Evolutionary conservation across 352 stramenopile species (phyloP), one percentile per base, ranked within the genome.

Genomic region (Thalassiosira hispida): DNA sequence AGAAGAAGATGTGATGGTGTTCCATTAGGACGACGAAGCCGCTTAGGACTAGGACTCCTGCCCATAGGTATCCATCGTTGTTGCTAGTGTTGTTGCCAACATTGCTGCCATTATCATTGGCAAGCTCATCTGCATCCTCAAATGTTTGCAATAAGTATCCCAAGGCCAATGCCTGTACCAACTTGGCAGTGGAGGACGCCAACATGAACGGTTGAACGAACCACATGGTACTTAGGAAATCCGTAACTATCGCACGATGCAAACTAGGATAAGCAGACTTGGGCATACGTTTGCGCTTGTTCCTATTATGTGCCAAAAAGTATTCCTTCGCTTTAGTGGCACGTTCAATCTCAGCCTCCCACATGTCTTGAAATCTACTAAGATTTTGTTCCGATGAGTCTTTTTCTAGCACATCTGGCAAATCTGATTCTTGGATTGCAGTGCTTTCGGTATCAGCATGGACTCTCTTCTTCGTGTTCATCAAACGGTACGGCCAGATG

Each of bases 1-100:
- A 81, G 51, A 93, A 89, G 61, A 91, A 93, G 1, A 86, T 69
- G 63, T 91, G 87, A 68, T 93, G 87, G 63, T 93, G 76, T 49
- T 88, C 81, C 63, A 91, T 89, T 16, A 93, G 59, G 0, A 83
- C 56, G 1, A 93, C 61, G 16, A 88, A 56, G 2, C 75, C 83
- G 44, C 73, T 84, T 14, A 67, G 5, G 0, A 88, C 83, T 31
- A 92, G 51, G 0, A 88, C 46, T 8, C 47, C 71, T 0, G 81
- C 79, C 81, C 79, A 89, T 1, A 73, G 16, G 44, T 88, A 90
- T 25, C 81, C 86, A 22, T 65, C 27, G 0, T 38, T 27, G 0
- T 61, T 27, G 11, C 22, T 27, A 12, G 27, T 59, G 25, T 52
- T 40, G 14, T 5, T 12, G 11, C 12, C 6, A 6, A n/a, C 16